Evolutionary conservation across 345 rosid species (phyloP), one percentile per base, ranked within the genome.

Genomic region (Euclidium syriacum): DNA sequence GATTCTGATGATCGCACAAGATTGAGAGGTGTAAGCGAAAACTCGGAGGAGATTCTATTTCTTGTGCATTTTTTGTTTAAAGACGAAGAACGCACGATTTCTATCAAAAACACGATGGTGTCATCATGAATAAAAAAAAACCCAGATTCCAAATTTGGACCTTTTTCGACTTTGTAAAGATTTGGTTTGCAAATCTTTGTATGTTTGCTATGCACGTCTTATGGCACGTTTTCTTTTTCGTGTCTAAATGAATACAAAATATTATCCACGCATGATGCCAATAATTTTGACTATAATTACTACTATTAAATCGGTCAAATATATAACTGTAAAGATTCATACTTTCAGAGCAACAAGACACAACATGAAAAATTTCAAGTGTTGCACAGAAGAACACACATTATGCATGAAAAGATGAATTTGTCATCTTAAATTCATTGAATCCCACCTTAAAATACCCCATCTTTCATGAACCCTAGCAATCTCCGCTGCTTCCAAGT

Each of bases 351-450:
- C 16, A 32, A 16, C 12, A 7, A 25, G 38, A 43, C 12, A 42
- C 49, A 61, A 65, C 75, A 66, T 54, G 63, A 78, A 73, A 8
- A 48, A 69, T 54, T 54, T 49, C 47, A 32, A 14, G 53, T 22
- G 12, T 30, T 76, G 73, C 12, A 25, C 68, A 71, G 27, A 68
- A 50, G 29, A 27, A 43, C 84, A 81, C 73, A 67, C 76, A 56
- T 62, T 70, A 52, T 69, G 81, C 84, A 79, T 80, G 83, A 70
- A 52, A 40, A 32, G 2, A 11, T 59, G n/a, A 12, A 26, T 20
- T 8, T 40, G 24, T 64, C 18, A 2, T n/a, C 26, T 23, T 10
- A 68, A 68, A 44, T 26, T 39, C 58, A 76, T 80, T 78, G 77
- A 47, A 47, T 70, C 66, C 55, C 35, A 42, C 51, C 77, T 66